Conservation (phyloP, 2,329 filamentous ascomycete genomes). For the Diaporthe batatas region DNA sequence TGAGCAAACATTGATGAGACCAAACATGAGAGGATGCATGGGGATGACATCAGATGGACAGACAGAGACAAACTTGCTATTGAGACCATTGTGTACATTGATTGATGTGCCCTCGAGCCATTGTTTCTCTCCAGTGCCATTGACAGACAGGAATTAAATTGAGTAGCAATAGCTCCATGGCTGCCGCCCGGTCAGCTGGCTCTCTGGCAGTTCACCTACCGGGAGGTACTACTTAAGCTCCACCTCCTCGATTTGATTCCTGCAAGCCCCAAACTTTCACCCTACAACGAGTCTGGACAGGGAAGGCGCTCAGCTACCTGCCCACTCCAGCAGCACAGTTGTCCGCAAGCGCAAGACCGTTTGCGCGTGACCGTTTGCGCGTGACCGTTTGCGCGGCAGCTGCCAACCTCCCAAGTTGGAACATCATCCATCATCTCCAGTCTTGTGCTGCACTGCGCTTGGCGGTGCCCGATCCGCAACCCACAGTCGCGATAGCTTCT, state of each 20-base stretch:
- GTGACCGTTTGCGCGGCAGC: not conserved
- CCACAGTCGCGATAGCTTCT: not conserved
- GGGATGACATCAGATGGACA: not conserved
- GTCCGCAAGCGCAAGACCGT: not conserved
- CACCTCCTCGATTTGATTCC: too few species aligned
- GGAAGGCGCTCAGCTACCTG: slow-evolving; percentile 19
- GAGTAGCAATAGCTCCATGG: not conserved
- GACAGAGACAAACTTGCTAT: not conserved
- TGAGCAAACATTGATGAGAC: not conserved
- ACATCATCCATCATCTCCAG: not conserved
- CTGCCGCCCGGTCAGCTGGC: not conserved
- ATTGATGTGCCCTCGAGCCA: not conserved
- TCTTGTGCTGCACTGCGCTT: not conserved
- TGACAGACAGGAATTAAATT: not conserved
- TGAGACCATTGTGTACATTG: not conserved
- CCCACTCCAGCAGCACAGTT: slow-evolving; percentile 3
- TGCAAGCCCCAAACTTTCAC: too few species aligned
- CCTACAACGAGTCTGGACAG: too few species aligned
- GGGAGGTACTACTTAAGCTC: not conserved
- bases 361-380: not conserved
- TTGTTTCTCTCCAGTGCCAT: not conserved
- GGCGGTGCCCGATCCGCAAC: too few species aligned
- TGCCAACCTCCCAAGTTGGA: too few species aligned
- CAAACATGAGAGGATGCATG: not conserved
- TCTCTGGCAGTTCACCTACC: not conserved